Evolutionary conservation across 2,329 filamentous ascomycete genomes (phyloP), one percentile per base, ranked within the genome.

Genomic region (Exophiala sp.): DNA sequence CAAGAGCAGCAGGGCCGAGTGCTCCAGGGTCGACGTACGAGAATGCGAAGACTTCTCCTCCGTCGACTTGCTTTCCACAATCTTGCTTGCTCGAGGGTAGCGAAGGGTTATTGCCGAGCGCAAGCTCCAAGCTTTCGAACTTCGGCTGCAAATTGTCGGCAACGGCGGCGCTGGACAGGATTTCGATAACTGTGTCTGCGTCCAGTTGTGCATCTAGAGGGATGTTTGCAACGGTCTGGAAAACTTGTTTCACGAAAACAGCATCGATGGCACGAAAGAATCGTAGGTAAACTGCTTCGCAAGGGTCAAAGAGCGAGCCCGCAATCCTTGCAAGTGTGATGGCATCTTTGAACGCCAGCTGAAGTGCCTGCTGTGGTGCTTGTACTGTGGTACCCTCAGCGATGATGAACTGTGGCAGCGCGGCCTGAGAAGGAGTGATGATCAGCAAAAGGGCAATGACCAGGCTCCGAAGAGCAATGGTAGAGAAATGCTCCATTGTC

Each of bases 301-400:
- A 50, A 12, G 39, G 36, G 32, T 41, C 41, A 35, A 50, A 45
- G 5, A 33, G 48, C 5, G 41, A 36, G 12, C 39, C 47, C 8
- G 34, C 33, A n/a, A 54, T 29, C 33, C 52, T 43, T 2, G 52
- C 52, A 18, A 44, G 18, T 10, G 40, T 24, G n/a, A 54, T 24
- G 12, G 38, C 38, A 32, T 54, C 52, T 40, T 54, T 44, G 38
- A 49, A 54, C 9, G 52, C 45, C 35, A 44, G 48, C 32, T 38
- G 24, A 7, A 50, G 39, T 12, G 35, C n/a, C 43, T 24, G 39
- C n/a, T 34, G 32, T 29, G 29, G 39, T 21, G 36, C n/a, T 32
- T 50, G 39, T 24, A 36, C 8, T 32, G 14, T 21, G 4, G 40
- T 38, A 5, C 29, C 38, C 20, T 35, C n/a, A 20, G 41, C 7